Evolutionary conservation across 495 filamentous ascomycete genomes (phyloP), one percentile per base, ranked within the genome.

Genomic region (Usnea hakonensis): DNA sequence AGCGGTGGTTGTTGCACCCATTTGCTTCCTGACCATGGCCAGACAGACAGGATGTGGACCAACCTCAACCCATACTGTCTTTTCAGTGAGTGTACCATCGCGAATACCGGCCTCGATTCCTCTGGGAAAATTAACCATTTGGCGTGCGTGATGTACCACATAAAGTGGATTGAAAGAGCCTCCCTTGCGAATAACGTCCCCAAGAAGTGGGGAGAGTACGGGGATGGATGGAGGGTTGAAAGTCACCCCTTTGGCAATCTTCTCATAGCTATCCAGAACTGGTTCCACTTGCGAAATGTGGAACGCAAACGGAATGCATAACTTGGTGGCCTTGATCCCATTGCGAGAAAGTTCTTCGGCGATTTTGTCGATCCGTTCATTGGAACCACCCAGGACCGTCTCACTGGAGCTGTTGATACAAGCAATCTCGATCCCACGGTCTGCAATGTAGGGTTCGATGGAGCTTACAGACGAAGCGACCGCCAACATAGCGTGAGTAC

Each of bases 111-210:
- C 30, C 21, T 48, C 9, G n/a, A 68, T 21, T 37, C 21, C 65
- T 52, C 77, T 84, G 9, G 85, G 73, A 73, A 95, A 87, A 65
- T 93, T 82, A 64, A 95, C 90, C 32, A 86, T 74, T 64, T 90
- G 82, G 14, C 90, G 79, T 38, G 83, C 85, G 65, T 90, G 87
- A 7, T 79, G 74, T 50, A 78, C 77, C 16, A 95, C 79, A 65
- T 95, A 95, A 33, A 69, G 67, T 8, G 75, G 70, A 17, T 73
- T 75, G 64, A 94, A 77, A 7, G 78, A 64, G n/a, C 84, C 79
- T 30, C 73, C 67, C n/a, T 84, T 77, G 14, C 52, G 57, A 30
- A 86, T 63, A 14, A 84, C 73, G 43, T 80, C 76, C 19, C 80
- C 79, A 14, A 82, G 74, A 0, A 87, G 73, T 41, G 85, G 79